phyloP scores from a whole-genome alignment of 169 alveolate species.

The Plasmodium cynomolgi region DNA sequence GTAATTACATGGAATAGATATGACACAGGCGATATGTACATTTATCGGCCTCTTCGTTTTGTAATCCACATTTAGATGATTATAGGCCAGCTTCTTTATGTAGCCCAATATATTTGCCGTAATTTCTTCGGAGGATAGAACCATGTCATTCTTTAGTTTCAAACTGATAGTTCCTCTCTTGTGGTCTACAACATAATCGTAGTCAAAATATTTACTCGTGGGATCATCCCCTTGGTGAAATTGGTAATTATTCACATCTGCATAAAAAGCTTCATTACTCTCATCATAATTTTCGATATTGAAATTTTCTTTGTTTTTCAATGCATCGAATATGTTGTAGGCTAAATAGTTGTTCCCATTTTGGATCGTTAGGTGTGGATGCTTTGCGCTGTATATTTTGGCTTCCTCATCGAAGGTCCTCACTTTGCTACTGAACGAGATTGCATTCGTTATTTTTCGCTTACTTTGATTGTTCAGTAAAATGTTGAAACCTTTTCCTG shows the following conservation, averaged over 20 bases:
- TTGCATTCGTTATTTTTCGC: conserved; percentile 83
- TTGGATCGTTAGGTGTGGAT: conserved; percentile 48
- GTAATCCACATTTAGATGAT: conserved; percentile 77
- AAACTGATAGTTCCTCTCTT: conserved; percentile 74
- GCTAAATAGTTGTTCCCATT: conserved; percentile 67
- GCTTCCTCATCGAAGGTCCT: conserved; percentile 83
- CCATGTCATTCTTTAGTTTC: conserved; percentile 77
- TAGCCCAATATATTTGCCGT: conserved; percentile 83
- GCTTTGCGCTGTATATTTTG: conserved; percentile 57
- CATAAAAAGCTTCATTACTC: conserved; percentile 30
- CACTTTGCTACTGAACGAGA: conserved; percentile 77
- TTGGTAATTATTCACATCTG: conserved; percentile 27
- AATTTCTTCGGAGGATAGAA: conserved; percentile 80
- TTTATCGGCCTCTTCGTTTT: conserved; percentile 48
- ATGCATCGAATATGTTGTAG: conserved; percentile 26
- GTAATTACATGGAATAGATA: conserved; percentile 84
- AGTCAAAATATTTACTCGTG: conserved; percentile 40
- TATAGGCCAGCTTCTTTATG: conserved; percentile 77
- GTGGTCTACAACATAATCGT: conserved; percentile 69
- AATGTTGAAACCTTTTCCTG: conserved; percentile 84
- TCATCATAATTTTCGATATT: conserved; percentile 45
- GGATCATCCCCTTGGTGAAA: conserved; percentile 10
- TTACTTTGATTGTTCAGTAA: conserved; percentile 83
- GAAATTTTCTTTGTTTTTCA: conserved; percentile 48
- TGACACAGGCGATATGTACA: conserved; percentile 77